Conservation (phyloP, 352 stramenopile genomes). For the Thalassiosira livingstoniorum region DNA sequence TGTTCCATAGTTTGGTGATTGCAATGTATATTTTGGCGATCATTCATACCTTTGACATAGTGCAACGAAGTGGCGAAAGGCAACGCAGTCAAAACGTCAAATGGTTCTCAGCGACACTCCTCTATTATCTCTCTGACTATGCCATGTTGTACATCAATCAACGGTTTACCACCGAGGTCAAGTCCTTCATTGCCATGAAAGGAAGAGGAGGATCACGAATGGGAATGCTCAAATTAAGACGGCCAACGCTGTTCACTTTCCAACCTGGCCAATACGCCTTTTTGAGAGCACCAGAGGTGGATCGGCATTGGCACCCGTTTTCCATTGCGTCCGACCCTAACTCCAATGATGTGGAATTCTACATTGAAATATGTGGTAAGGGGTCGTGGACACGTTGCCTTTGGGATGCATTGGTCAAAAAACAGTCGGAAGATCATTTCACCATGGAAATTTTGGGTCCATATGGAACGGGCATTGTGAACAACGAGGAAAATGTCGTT, state of each 20-base stretch:
- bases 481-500: conserved; percentile 49
- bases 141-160: conserved; percentile 60
- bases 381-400: conserved; percentile 53
- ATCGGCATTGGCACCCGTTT: conserved; percentile 66
- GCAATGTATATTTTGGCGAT: conserved; percentile 59
- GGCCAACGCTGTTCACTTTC: conserved; percentile 56
- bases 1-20: conserved; percentile 26
- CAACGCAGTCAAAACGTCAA: conserved; percentile 58
- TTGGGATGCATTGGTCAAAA: conserved; percentile 32
- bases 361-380: conserved; percentile 52
- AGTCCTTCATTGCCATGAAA: conserved; percentile 27
- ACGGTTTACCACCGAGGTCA: conserved; percentile 39
- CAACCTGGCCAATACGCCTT: conserved; percentile 59
- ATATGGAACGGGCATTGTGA: conserved; percentile 55
- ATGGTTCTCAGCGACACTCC: conserved; percentile 59
- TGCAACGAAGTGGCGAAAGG: conserved; percentile 36
- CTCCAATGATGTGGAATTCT: conserved; percentile 62
- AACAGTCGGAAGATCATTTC: conserved; percentile 16
- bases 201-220: conserved; percentile 54
- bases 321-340: conserved; percentile 62
- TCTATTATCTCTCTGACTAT: conserved; percentile 62
- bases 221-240: conserved; percentile 48
- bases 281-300: conserved; percentile 30
- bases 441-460: conserved; percentile 58
- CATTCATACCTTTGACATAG: conserved; percentile 61